A percentile compares a stretch with the other conserved stretches of the same genome.
Evolutionary conservation across 495 filamentous ascomycete species (phyloP).

Genomic region (Penicillium samsonianum): DNA sequence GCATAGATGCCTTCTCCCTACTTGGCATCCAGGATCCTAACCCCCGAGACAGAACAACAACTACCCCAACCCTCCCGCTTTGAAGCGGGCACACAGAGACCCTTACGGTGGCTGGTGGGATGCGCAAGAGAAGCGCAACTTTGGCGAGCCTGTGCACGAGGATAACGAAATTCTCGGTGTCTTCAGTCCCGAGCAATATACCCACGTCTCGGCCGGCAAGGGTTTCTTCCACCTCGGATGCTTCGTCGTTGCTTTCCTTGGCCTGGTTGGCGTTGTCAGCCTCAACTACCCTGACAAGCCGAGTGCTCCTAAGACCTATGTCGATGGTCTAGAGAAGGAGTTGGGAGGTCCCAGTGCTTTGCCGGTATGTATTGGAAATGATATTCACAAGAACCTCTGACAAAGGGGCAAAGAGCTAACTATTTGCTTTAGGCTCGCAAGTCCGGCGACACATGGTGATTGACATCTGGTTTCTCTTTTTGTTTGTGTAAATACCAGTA

Average conservation of each 20-base stretch:
- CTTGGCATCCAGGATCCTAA: conserved; percentile 13
- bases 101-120: conserved; percentile 97
- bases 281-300: conserved; percentile 83
- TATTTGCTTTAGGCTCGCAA: conserved; percentile 42
- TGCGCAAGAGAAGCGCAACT: conserved; percentile 94
- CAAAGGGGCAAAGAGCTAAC: conserved; percentile 7
- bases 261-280: conserved; percentile 70
- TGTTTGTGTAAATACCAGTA: conserved; percentile 48
- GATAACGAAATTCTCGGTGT: conserved; percentile 94
- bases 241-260: conserved; percentile 70
- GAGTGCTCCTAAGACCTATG: conserved; percentile 74
- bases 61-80: conserved; percentile 81
- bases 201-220: conserved; percentile 71
- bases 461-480: conserved; percentile 20
- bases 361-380: conserved; percentile 34
- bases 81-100: conserved; percentile 88
- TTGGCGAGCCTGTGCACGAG: conserved; percentile 92
- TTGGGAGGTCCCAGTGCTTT: conserved; percentile 67
- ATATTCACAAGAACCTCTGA: neutral
- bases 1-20: conserved; percentile 7
- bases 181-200: conserved; percentile 88
- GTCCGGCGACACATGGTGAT: conserved; percentile 45
- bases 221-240: conserved; percentile 70
- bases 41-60: conserved; percentile 72
- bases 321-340: conserved; percentile 80